Conservation (phyloP, 352 stramenopile species). For the Pythium inflatum region DNA sequence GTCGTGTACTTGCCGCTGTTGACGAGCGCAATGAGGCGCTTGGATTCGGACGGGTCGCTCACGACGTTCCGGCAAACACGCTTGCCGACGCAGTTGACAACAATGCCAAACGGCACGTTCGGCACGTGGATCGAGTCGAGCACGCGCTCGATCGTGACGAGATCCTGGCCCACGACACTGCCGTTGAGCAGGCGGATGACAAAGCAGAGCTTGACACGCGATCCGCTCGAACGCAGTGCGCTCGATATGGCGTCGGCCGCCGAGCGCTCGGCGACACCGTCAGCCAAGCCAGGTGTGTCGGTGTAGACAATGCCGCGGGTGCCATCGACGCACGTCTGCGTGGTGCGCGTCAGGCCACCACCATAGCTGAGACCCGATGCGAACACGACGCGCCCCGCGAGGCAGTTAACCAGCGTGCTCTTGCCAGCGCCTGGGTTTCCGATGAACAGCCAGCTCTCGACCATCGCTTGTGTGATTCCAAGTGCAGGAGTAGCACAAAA, state of each 20-base stretch:
- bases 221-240: neutral
- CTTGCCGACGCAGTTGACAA: conserved; percentile 11
- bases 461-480: too few relatives aligned
- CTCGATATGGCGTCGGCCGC: conserved; percentile 6
- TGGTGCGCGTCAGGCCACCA: neutral
- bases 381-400: neutral
- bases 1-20: conserved; percentile 25
- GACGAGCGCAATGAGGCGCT: conserved; percentile 4
- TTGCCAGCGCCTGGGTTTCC: conserved; percentile 17
- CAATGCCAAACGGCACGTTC: conserved; percentile 18
- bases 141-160: conserved; percentile 22
- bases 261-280: neutral
- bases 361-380: conserved; percentile 15
- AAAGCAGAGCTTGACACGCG: conserved; percentile 13
- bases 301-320: conserved; percentile 1
- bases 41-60: neutral
- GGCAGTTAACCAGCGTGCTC: conserved; percentile 26
- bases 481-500: too few relatives aligned
- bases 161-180: conserved; percentile 5
- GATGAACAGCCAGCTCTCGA: conserved; percentile 8
- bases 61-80: neutral
- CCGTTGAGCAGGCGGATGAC: conserved; percentile 5
- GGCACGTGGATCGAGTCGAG: conserved; percentile 17
- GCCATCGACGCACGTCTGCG: neutral
- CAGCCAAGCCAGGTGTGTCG: conserved; percentile 15